These are phyloP conservation scores for Talaromyces islandicus DNA, from an alignment of 2,329 filamentous ascomycete species.

Conservation along the genomic window DNA sequence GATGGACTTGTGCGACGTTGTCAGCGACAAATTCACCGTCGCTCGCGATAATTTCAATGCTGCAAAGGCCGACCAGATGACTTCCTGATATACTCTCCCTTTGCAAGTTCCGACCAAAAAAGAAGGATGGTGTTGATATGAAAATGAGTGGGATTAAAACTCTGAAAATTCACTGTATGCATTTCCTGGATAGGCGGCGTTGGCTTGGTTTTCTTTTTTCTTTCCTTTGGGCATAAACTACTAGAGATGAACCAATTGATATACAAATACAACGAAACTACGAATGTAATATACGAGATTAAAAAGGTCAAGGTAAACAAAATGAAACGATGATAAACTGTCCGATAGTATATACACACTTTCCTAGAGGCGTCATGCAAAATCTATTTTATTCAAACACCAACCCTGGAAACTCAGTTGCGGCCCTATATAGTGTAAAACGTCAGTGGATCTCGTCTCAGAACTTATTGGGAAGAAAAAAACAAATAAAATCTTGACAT, in stretches of 20 bases:
- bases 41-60: constrained; percentile 58
- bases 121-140: neutral
- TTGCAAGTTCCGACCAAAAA: neutral
- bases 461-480: neutral
- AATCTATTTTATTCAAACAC: neutral
- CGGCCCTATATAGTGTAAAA: constrained; percentile 3
- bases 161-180: neutral
- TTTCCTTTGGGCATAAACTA: constrained; percentile 12
- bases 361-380: neutral
- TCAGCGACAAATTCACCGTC: constrained; percentile 78
- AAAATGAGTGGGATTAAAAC: neutral
- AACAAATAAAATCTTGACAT: constrained; percentile 25
- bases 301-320: neutral
- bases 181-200: neutral
- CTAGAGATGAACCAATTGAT: neutral
- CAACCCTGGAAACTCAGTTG: constrained; percentile 23
- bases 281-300: neutral
- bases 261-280: neutral
- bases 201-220: constrained; percentile 13
- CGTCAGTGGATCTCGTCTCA: neutral
- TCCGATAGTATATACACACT: constrained; percentile 9
- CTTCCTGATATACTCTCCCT: constrained; percentile 14
- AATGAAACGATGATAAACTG: neutral
- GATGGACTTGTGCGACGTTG: constrained; percentile 86
- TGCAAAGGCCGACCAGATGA: constrained; percentile 28